phyloP scores from a whole-genome alignment of 2,329 filamentous ascomycete genomes.

The Akanthomyces dipterigenus region DNA sequence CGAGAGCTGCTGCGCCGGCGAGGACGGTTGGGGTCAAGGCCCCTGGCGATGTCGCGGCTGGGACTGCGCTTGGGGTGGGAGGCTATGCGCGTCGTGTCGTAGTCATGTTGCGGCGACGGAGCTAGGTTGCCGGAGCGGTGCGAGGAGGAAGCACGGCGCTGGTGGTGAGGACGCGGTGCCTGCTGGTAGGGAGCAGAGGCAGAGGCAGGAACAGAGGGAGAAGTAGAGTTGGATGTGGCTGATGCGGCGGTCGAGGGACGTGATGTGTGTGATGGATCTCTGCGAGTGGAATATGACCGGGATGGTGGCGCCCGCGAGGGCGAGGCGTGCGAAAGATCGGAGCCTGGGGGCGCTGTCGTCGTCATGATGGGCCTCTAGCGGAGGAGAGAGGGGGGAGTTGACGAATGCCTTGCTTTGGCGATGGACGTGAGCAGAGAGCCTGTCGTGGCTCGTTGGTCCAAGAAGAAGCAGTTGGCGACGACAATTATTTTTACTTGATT shows the following conservation, averaged over 20 bases:
- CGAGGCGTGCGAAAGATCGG: constrained; percentile 18
- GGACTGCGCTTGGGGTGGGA: constrained; percentile 56
- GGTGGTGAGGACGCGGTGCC: constrained; percentile 26
- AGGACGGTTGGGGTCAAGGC: constrained; percentile 42
- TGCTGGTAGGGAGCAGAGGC: not conserved
- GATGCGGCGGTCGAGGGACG: constrained; percentile 19
- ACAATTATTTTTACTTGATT: not conserved
- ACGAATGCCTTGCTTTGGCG: not conserved
- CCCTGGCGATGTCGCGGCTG: constrained; percentile 55
- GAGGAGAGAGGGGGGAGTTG: not conserved
- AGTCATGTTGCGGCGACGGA: constrained; percentile 54
- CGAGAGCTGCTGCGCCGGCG: constrained; percentile 46
- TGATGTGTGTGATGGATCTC: constrained; percentile 15
- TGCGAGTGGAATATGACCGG: constrained; percentile 27
- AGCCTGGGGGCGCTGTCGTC: constrained; percentile 17
- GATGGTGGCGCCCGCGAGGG: constrained; percentile 24
- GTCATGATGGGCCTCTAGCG: constrained; percentile 23
- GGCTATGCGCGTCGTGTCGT: constrained; percentile 64
- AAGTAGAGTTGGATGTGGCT: constrained; percentile 9
- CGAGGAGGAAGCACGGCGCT: constrained; percentile 34
- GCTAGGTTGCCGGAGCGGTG: constrained; percentile 37
- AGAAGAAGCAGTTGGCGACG: not conserved
- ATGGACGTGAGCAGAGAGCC: not conserved
- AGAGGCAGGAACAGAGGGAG: constrained; percentile 3
- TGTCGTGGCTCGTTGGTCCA: not conserved